A percentile compares a stretch with the other conserved stretches of the same genome.
Evolutionary conservation across 495 filamentous ascomycete genomes (phyloP).

Genomic region (Hyphodiscus hymeniophilus): DNA sequence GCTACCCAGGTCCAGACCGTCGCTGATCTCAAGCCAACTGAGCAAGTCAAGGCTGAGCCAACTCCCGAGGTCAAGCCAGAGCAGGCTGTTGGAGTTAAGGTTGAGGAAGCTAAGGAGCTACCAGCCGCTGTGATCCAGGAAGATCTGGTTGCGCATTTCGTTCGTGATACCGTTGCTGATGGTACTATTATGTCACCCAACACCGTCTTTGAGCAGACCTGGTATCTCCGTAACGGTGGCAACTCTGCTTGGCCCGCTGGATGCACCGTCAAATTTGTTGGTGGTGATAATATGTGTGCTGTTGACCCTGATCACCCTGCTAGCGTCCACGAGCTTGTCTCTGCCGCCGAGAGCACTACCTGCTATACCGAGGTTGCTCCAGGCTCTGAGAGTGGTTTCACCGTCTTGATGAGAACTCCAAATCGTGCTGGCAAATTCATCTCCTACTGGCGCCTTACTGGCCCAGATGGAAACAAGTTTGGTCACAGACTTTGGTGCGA

Average conservation of each 20-base stretch:
- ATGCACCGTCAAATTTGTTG: slow-evolving; percentile 82
- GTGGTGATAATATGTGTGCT: slow-evolving; percentile 92
- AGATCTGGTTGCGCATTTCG: slow-evolving; percentile 63
- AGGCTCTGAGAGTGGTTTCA: slow-evolving; percentile 71
- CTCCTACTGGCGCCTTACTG: slow-evolving; percentile 94
- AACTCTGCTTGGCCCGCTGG: slow-evolving; percentile 74
- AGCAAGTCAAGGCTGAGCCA: slow-evolving; percentile 34
- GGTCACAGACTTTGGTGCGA: slow-evolving; percentile 96
- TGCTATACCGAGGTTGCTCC: slow-evolving; percentile 57
- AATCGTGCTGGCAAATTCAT: slow-evolving; percentile 62
- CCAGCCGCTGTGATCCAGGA: slow-evolving; percentile 18
- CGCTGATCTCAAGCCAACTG: slow-evolving; percentile 54
- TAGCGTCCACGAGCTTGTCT: slow-evolving; percentile 59
- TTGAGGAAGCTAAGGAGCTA: slow-evolving; percentile 24
- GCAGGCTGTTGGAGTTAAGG: slow-evolving; percentile 19
- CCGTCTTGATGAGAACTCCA: slow-evolving; percentile 75
- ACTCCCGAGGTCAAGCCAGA: slow-evolving; percentile 25
- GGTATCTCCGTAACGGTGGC: slow-evolving; percentile 85
- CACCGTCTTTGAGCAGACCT: slow-evolving; percentile 76
- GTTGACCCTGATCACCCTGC: slow-evolving; percentile 70
- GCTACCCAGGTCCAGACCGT: slow-evolving; percentile 63
- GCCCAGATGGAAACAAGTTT: slow-evolving; percentile 71
- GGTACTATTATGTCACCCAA: slow-evolving; percentile 61
- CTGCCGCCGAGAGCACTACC: slow-evolving; percentile 73
- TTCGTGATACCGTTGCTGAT: slow-evolving; percentile 71